phyloP scores from a whole-genome alignment of 176 grass and related monocot genomes.

The Pontederia paniculata region DNA sequence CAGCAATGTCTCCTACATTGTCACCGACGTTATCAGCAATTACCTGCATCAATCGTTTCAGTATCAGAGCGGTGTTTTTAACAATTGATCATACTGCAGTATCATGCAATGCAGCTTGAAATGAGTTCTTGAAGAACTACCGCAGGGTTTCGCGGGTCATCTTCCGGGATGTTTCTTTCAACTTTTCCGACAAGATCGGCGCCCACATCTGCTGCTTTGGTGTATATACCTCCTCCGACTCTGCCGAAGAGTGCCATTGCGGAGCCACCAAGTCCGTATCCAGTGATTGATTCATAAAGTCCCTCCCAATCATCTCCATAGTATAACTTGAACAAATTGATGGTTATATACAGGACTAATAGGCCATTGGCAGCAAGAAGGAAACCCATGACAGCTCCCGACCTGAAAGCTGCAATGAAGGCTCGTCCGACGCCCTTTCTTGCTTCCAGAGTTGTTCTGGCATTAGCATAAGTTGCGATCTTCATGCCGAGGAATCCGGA shows the following conservation, averaged over 20 bases:
- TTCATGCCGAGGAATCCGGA: conserved; percentile 26
- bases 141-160: conserved; percentile 64
- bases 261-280: conserved; percentile 64
- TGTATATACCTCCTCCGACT: conserved; percentile 66
- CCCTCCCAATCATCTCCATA: conserved; percentile 72
- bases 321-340: conserved; percentile 50
- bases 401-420: conserved; percentile 51
- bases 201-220: conserved; percentile 63
- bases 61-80: background rate
- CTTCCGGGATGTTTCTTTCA: conserved; percentile 50
- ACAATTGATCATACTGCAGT: background rate
- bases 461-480: conserved; percentile 23
- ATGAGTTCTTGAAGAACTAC: conserved; percentile 20
- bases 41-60: conserved; percentile 24
- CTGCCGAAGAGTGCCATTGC: conserved; percentile 58
- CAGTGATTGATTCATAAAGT: conserved; percentile 56
- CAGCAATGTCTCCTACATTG: conserved; percentile 63
- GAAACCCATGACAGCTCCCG: conserved; percentile 69
- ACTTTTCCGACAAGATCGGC: conserved; percentile 66
- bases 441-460: conserved; percentile 32
- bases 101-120: too few relatives aligned
- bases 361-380: conserved; percentile 48
- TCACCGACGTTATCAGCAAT: conserved; percentile 62
- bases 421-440: conserved; percentile 55
- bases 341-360: conserved; percentile 54